Percentiles rank a stretch among this genome's conserved stretches.
phyloP scores from a whole-genome alignment of 257 asterid genomes.

The Lycium barbarum region DNA sequence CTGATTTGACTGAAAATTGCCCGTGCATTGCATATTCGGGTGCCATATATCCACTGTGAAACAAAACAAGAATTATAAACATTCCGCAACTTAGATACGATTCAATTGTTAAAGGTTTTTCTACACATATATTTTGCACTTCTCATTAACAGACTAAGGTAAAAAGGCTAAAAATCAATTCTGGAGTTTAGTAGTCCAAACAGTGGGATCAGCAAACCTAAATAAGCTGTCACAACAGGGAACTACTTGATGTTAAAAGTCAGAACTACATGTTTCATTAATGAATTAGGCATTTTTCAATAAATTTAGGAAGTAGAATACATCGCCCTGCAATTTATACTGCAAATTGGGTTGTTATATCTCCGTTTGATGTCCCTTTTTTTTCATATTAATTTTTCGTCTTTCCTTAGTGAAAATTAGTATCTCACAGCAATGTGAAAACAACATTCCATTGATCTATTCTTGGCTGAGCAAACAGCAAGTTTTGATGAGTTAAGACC shows the following conservation, averaged over 20 bases:
- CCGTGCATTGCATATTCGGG: constrained; percentile 36
- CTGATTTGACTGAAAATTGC: constrained; percentile 31
- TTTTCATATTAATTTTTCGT: no score
- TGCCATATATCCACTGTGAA: constrained; percentile 41
- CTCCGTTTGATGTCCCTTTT: no score
- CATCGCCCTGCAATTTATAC: not conserved
- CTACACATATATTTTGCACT: not conserved
- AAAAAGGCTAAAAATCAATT: not conserved
- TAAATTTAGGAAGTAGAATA: not conserved
- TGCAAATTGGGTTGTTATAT: not conserved
- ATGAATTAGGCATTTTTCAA: not conserved
- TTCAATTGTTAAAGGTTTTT: not conserved
- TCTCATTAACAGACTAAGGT: not conserved
- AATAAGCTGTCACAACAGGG: not conserved
- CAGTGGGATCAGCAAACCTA: not conserved
- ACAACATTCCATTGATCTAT: not conserved
- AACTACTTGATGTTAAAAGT: not conserved
- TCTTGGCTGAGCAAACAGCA: not conserved
- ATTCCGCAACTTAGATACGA: not conserved
- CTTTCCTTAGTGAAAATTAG: no score
- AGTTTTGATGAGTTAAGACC: not conserved
- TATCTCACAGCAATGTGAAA: not conserved
- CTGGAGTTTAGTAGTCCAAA: not conserved
- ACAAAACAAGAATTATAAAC: not conserved
- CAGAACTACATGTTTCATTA: not conserved